Evolutionary conservation across 179 eudicot species (phyloP).

Genomic region (Beta lomatogona): DNA sequence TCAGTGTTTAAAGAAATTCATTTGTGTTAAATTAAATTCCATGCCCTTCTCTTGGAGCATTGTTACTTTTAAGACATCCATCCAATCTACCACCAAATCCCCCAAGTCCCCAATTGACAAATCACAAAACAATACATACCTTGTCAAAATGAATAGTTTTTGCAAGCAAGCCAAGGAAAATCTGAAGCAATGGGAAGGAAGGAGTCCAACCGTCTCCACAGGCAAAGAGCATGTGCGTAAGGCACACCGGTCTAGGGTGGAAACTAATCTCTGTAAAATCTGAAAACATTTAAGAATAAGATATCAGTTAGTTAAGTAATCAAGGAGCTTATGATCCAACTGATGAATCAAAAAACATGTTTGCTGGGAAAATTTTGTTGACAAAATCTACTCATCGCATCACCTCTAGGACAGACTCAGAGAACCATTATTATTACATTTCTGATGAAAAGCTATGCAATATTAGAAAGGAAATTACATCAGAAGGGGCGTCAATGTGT

Average conservation of each 20-base stretch:
- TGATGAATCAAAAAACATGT: not conserved
- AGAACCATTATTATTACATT: slow-evolving; percentile 1
- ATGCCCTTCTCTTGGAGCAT: not conserved
- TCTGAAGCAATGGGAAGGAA: slow-evolving; percentile 94
- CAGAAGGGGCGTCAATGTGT: slow-evolving; percentile 66
- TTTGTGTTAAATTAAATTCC: too few relatives aligned
- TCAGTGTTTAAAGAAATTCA: too few relatives aligned
- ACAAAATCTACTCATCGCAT: slow-evolving; percentile 5
- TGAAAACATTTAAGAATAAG: slow-evolving; percentile 36
- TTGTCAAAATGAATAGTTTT: slow-evolving; percentile 76
- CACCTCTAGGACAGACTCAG: not conserved
- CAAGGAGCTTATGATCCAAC: slow-evolving; percentile 5
- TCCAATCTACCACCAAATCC: not conserved
- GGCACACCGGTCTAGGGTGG: slow-evolving; percentile 94
- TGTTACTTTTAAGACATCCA: not conserved
- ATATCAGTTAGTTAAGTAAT: slow-evolving; percentile 14
- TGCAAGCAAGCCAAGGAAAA: slow-evolving; percentile 91
- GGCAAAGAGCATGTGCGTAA: slow-evolving; percentile 96
- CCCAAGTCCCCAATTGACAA: not conserved
- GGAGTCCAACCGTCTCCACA: slow-evolving; percentile 90
- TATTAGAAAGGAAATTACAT: slow-evolving; percentile 53
- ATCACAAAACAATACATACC: slow-evolving; percentile 40
- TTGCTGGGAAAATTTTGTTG: slow-evolving; percentile 2
- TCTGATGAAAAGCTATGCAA: not conserved
- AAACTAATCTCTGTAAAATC: slow-evolving; percentile 75